Evolutionary conservation across 176 grass and related monocot genomes (phyloP).

Genomic region (sorghum (Sorghum bicolor)): Sorghum_bicolor_NCBIv3 NC_012879.2:8833001-8833500

Average conservation of each 20-base stretch:
- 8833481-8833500: constrained; percentile 53
- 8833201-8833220: constrained; percentile 68
- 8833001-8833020: constrained; percentile 2
- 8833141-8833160: constrained; percentile 32
- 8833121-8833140: constrained; percentile 6
- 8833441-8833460: constrained; percentile 59
- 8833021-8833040: not conserved
- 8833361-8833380: not conserved
- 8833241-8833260: constrained; percentile 49
- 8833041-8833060: not conserved
- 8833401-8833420: not conserved
- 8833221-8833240: constrained; percentile 67
- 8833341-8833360: constrained; percentile 13
- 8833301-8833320: not conserved
- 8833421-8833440: constrained; percentile 22
- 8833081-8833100: constrained; percentile 29
- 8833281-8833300: not conserved
- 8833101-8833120: constrained; percentile 26
- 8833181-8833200: constrained; percentile 56
- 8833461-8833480: constrained; percentile 44
- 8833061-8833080: not conserved
- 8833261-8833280: not conserved
- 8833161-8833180: constrained; percentile 48
- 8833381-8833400: not conserved
- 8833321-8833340: not conserved